Base-by-base conservation (phyloP, 371 early-diverging fungal genomes). In the Rhizopus sp. region DNA sequence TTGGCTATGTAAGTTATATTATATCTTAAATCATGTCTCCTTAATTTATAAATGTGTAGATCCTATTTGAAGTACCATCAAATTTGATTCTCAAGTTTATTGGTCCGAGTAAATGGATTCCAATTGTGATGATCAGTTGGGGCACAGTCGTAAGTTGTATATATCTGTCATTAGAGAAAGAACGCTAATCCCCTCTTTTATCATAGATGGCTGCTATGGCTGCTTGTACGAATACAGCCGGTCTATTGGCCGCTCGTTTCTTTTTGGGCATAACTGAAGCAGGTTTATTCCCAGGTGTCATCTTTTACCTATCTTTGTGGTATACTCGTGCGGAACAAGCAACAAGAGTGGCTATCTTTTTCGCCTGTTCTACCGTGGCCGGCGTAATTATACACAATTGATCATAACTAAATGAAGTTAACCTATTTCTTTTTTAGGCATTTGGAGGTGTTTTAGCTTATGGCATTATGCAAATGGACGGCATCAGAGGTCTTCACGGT, bases 231-330 rank as follows among this genome's bases (percentile, higher is more conserved):
- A 77, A 78, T 31, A 57, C 75, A 16, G 63, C 73, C 5, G 83
- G 84, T 16, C 66, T 88, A 39, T 62, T 84, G 40, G 78, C 77
- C 1, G 58, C 78, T 23, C 81, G 91, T 5, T 89, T 89, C 66
- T 86, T 90, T 57, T 65, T 88, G 40, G 92, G 92, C 37, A 58
- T 88, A 34, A 73, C 86, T 23, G 93, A 92, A 60, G 82, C 87
- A 23, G 82, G 82, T 39, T 60, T 84, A 10, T 77, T 84, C 57
- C 85, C 85, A 31, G 83, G 83, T 38, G 66, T 70, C 13, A 73
- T 82, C 46, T 84, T 73, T 60, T 80, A 80, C 51, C 54, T 84
- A 10, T 70, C 77, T 0, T 55, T 83, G 7, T 83, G 75, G 74
- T 82, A 78, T 51, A 73, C 68, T 10, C 66, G 79, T 9, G 58